These are phyloP conservation scores for Trichothecium sympodiale DNA, from an alignment of 2,329 filamentous ascomycete species.

Conservation along the genomic window DNA sequence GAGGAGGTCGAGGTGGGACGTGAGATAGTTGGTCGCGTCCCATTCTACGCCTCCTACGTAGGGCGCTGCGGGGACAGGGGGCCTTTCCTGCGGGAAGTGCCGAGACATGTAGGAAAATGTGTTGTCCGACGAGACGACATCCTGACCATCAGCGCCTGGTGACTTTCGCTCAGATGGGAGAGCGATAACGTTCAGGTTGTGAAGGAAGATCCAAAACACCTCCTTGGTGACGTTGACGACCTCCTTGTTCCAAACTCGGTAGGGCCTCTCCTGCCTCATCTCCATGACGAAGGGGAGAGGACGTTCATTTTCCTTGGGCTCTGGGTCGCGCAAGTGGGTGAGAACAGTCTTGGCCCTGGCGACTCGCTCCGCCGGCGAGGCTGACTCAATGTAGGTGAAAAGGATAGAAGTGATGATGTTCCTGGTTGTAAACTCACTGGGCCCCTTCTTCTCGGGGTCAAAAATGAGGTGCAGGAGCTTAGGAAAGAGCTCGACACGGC, in stretches of 20 bases:
- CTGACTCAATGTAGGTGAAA: constrained; percentile 74
- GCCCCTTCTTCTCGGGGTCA: constrained; percentile 95
- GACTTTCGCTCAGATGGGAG: constrained; percentile 35
- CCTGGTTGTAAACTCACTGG: constrained; percentile 90
- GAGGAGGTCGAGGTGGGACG: constrained; percentile 82
- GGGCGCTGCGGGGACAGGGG: constrained; percentile 85
- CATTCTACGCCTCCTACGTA: constrained; percentile 97
- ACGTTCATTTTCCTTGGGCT: constrained; percentile 61
- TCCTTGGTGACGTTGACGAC: constrained; percentile 89
- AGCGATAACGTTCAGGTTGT: constrained; percentile 81
- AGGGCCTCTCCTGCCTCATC: constrained; percentile 79
- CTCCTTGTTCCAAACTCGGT: constrained; percentile 90
- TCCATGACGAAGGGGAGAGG: constrained; percentile 80
- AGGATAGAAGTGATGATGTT: constrained; percentile 82
- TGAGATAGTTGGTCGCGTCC: constrained; percentile 95
- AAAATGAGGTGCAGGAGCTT: constrained; percentile 82
- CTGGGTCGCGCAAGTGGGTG: constrained; percentile 67
- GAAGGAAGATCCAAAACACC: constrained; percentile 98
- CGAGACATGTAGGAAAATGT: constrained; percentile 51
- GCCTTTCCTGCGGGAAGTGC: constrained; percentile 75
- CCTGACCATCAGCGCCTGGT: constrained; percentile 13
- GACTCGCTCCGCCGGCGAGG: constrained; percentile 49
- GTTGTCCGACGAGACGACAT: constrained; percentile 16
- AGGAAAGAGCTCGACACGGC: constrained; percentile 74
- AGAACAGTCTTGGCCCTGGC: constrained; percentile 64